A percentile compares a stretch with the other conserved stretches of the same genome.
These are phyloP conservation scores for Coemansia umbellata DNA, from an alignment of 192 early-diverging fungal genomes.

Conservation along the genomic window DNA sequence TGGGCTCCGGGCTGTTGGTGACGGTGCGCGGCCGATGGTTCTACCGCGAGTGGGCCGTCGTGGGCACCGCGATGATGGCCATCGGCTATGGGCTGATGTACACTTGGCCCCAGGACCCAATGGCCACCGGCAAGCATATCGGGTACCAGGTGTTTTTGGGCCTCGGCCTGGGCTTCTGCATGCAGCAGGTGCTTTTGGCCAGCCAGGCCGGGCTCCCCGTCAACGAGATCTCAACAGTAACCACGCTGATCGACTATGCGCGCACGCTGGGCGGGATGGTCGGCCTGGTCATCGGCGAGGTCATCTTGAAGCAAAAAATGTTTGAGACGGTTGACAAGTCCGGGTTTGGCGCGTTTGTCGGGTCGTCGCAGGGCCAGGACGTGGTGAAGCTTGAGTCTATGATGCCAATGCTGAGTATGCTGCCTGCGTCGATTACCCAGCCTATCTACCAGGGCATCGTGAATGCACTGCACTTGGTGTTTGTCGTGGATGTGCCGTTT, in stretches of 20 bases:
- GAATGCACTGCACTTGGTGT: conserved; percentile 35
- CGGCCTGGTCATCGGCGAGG: conserved; percentile 43
- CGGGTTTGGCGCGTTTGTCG: conserved; percentile 17
- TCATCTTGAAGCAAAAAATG: conserved; percentile 48
- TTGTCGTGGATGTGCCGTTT: conserved; percentile 46
- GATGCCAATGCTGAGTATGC: conserved; percentile 31
- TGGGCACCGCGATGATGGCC: conserved; percentile 39
- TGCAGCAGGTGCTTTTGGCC: conserved; percentile 48
- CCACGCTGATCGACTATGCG: conserved; percentile 46
- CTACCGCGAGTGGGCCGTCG: conserved; percentile 34
- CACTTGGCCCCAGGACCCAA: conserved; percentile 26
- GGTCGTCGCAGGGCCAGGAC: conserved; percentile 24
- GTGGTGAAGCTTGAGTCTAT: conserved; percentile 29
- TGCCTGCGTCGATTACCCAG: conserved; percentile 9
- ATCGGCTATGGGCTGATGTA: conserved; percentile 47
- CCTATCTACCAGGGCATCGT: conserved; percentile 33
- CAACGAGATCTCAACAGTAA: conserved; percentile 45
- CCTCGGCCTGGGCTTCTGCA: conserved; percentile 42
- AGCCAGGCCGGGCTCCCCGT: conserved; percentile 34
- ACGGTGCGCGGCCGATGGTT: conserved; percentile 23
- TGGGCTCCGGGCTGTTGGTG: conserved; percentile 29
- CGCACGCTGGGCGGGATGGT: conserved; percentile 51
- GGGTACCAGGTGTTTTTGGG: conserved; percentile 41
- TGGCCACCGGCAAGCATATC: conserved; percentile 5
- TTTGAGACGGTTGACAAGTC: conserved; percentile 14